Base-by-base conservation (phyloP, 2,329 filamentous ascomycete species). In the Trichoderma sp. region DNA sequence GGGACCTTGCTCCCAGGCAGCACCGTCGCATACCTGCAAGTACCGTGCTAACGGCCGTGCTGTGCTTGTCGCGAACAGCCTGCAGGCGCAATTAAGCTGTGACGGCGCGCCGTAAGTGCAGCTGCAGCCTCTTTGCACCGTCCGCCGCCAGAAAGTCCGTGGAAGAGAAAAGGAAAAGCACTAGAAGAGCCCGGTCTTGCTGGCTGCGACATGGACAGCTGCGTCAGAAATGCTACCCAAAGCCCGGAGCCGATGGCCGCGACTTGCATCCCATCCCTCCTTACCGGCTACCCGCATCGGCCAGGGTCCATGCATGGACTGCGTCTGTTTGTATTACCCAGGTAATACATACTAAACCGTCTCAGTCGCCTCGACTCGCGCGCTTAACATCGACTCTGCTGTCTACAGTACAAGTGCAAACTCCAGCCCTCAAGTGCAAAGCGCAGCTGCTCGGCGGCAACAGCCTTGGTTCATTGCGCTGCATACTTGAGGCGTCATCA, bases 151-250 rank as follows among this genome's bases (percentile, higher is more conserved):
- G 5, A 21, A 37, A 43, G 16, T n/a, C 27, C 47, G 29, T 37
- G 49, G 61, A 64, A 64, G 53, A 10, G 16, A 27, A 53, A 64
- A 40, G n/a, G 61, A 64, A 64, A 31, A 64, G 47, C 47, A 64
- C 61, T 64, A 64, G 61, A 64, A 64, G 47, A 64, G 47, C 47
- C 19, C 61, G 61, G 61, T 53, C 52, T 53, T 27, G 53, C 47
- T 64, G 16, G 53, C 33, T 55, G 61, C 31, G 47, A 49, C 47
- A 53, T 29, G 21, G 47, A 33, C 40, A n/a, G 6, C 40, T 43
- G 40, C 40, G n/a, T 49, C 47, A 21, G 24, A 49, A 49, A 64
- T 64, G 49, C 33, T 64, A 64, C 61, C 61, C 49, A 64, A 55
- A n/a, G 47, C 21, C 37, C 40, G 27, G 53, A 64, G 47, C 61